Evolutionary conservation across 2,329 filamentous ascomycete species (phyloP).

Genomic region (Lachnellula suecica): DNA sequence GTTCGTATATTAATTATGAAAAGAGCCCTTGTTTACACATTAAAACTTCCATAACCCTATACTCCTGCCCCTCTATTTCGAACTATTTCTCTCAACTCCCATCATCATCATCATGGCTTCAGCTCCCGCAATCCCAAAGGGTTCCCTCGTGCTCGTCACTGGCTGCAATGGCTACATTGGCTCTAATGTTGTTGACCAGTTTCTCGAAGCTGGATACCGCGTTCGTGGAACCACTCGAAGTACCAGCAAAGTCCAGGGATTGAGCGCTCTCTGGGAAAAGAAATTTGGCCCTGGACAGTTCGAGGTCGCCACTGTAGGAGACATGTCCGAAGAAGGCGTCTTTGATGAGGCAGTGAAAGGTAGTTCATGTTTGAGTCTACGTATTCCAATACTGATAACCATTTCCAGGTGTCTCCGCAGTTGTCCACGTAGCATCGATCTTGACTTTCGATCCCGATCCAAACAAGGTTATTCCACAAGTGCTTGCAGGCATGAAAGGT

Average conservation of each 20-base stretch:
- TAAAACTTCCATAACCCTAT: no score
- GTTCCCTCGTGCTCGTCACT: conserved; percentile 42
- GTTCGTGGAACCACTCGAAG: conserved; percentile 47
- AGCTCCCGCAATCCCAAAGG: conserved; percentile 32
- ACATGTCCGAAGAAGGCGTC: conserved; percentile 32
- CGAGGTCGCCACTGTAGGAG: conserved; percentile 34
- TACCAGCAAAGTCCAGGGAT: conserved; percentile 34
- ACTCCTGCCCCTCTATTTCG: no score
- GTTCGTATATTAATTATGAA: no score
- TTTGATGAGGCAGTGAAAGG: conserved; percentile 31
- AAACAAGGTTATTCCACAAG: conserved; percentile 38
- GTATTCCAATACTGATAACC: no score
- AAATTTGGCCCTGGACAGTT: conserved; percentile 31
- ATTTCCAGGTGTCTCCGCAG: conserved; percentile 30
- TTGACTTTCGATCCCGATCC: conserved; percentile 37
- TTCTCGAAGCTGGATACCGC: conserved; percentile 40
- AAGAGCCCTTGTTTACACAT: no score
- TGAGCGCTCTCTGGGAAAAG: conserved; percentile 30
- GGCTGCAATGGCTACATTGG: conserved; percentile 46
- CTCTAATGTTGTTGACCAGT: conserved; percentile 39
- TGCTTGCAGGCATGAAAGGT: conserved; percentile 29
- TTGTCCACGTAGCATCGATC: conserved; percentile 41
- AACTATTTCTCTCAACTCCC: no score
- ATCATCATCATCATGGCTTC: no score
- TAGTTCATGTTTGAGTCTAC: no score